Evolutionary conservation across 257 asterid genomes (phyloP), one percentile per base, ranked within the genome.

Genomic region (Solanum pinnatisectum): DNA sequence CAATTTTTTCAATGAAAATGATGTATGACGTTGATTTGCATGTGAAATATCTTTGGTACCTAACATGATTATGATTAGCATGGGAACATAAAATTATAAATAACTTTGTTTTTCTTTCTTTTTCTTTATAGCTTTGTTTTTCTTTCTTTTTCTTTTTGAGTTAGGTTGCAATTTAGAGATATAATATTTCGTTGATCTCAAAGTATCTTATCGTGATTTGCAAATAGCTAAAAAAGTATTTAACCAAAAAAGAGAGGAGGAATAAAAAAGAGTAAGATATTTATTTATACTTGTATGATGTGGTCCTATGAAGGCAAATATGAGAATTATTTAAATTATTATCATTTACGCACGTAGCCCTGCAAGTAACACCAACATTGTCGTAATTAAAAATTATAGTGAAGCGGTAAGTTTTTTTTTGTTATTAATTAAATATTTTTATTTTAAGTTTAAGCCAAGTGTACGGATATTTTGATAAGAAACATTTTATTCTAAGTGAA

Each of bases 381-480:
- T 23, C 36, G 1, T 6, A 1, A 2, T 25, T 3, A 25, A 65
- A n/a, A 25, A 65, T 65, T 63, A 2, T 11, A 15, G 2, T 25
- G 1, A 0, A 67, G 20, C 4, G 1, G 0, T 63, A 63, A 20
- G 8, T 63, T 10, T 63, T 63, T 23, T 59, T 4, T n/a, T 63
- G 10, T 65, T 25, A 10, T 65, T 4, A 65, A 65, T 11, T 65
- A 25, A 11, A 56, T 10, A 10, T 10, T 63, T 56, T 63, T 10
- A 5, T 4, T 63, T 63, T 63, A n/a, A 63, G 3, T 63, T 65
- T 2, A 3, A 65, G 8, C 3, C 8, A 4, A 10, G 18, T n/a
- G 33, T 65, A 65, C 1, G 0, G 1, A 65, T 0, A 4, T 60
- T 1, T 23, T 60, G 2, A 60, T 60, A 8, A 4, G 0, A 0